Evolutionary conservation across 352 stramenopile species (phyloP).

Genomic region (Poterioochromonas sp.): DNA sequence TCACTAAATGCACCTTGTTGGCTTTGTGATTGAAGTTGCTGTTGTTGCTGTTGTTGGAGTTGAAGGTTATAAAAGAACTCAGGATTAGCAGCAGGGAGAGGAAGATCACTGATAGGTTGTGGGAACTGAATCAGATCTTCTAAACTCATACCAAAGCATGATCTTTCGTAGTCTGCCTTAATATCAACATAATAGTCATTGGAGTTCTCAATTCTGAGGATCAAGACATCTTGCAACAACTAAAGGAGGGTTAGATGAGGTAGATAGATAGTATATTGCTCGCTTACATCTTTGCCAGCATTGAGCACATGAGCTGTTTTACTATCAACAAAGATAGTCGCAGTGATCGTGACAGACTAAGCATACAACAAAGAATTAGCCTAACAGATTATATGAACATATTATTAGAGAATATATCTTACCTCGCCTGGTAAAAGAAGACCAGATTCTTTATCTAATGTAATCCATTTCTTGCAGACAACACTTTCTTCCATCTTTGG

Average conservation of each 20-base stretch:
- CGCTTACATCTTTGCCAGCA: conserved; percentile 64
- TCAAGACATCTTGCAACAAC: conserved; percentile 89
- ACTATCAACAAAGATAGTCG: conserved; percentile 36
- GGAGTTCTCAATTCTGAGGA: conserved; percentile 88
- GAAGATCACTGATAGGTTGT: conserved; percentile 48
- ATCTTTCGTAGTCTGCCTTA: conserved; percentile 74
- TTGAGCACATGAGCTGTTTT: conserved; percentile 73
- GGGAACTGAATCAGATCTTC: conserved; percentile 76
- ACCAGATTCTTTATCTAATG: conserved; percentile 68
- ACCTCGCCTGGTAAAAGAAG: conserved; percentile 62
- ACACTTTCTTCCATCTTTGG: conserved; percentile 67
- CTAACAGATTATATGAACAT: background rate
- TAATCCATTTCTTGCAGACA: conserved; percentile 83
- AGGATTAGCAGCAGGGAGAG: background rate
- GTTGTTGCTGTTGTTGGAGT: background rate
- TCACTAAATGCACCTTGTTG: no score
- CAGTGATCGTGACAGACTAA: conserved; percentile 23
- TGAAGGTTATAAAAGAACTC: background rate
- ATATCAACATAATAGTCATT: conserved; percentile 89
- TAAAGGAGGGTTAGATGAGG: no score
- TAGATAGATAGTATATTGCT: no score
- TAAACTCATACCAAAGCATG: conserved; percentile 82
- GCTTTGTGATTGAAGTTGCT: background rate
- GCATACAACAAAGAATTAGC: conserved; percentile 14
- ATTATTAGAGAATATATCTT: background rate